phyloP scores from a whole-genome alignment of 176 grass and related monocot species.

The Avena eriantha region DNA sequence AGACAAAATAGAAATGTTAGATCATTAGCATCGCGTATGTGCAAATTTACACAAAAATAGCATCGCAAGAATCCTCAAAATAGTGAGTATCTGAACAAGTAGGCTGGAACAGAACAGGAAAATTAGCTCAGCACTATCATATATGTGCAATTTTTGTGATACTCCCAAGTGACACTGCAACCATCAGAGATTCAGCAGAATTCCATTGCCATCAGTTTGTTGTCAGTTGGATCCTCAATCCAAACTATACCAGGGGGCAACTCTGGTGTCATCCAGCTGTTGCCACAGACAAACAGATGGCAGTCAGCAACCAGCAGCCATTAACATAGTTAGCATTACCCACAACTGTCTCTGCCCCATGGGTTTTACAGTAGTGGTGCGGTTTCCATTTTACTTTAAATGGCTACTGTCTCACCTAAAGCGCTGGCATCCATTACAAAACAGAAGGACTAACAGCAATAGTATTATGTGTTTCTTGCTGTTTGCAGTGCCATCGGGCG shows the following conservation, averaged over 20 bases:
- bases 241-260: neutral
- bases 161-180: neutral
- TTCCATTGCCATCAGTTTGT: neutral
- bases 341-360: neutral
- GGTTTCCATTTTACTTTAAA: neutral
- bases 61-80: neutral
- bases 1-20: constrained; percentile 44
- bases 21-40: constrained; percentile 29
- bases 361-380: neutral
- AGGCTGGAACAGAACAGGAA: neutral
- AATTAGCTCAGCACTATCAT: neutral
- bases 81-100: constrained; percentile 1
- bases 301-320: neutral
- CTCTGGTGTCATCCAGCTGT: neutral
- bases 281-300: neutral
- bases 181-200: neutral
- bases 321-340: neutral
- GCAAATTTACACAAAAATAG: constrained; percentile 10
- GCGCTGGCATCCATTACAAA: constrained; percentile 15
- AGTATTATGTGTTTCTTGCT: constrained; percentile 19
- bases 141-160: neutral
- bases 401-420: neutral
- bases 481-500: constrained; percentile 4
- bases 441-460: neutral
- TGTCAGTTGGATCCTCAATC: neutral